phyloP scores from a whole-genome alignment of 2,329 filamentous ascomycete species.

The Pseudogymnoascus sp. region DNA sequence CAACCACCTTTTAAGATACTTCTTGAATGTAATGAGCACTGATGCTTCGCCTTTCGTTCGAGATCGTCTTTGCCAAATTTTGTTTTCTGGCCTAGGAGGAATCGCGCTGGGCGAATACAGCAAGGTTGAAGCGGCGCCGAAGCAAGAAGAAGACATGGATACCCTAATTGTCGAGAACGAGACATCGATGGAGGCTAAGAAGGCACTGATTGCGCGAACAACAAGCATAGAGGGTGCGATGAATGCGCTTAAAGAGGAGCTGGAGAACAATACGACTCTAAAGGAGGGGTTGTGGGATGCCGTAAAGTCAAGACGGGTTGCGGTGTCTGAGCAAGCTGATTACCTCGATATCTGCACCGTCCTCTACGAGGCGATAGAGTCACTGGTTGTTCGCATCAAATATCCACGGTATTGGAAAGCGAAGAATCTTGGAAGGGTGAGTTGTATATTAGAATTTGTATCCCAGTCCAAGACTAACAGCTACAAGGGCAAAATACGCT shows the following conservation, averaged over 20 bases:
- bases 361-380: conserved; percentile 41
- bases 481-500: conserved; percentile 21
- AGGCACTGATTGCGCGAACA: conserved; percentile 40
- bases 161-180: conserved; percentile 41
- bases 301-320: conserved; percentile 39
- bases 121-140: conserved; percentile 19
- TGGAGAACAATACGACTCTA: conserved; percentile 38
- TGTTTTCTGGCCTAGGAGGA: conserved; percentile 51
- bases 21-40: conserved; percentile 51
- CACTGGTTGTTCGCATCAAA: conserved; percentile 38
- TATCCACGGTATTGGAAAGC: conserved; percentile 41
- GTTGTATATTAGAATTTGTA: conserved; percentile 11
- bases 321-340: conserved; percentile 40
- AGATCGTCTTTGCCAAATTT: conserved; percentile 48
- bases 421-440: conserved; percentile 30
- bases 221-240: conserved; percentile 41
- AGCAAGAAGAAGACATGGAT: conserved; percentile 20
- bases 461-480: neutral
- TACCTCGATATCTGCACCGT: conserved; percentile 44
- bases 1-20: conserved; percentile 45
- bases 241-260: conserved; percentile 39
- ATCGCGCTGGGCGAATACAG: conserved; percentile 55
- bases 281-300: conserved; percentile 42
- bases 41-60: conserved; percentile 58
- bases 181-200: conserved; percentile 35